Percentiles rank a stretch among this genome's conserved stretches.
Evolutionary conservation across 805 yeast species (phyloP).

Genomic region (Metschnikowia drakensbergensis): DNA sequence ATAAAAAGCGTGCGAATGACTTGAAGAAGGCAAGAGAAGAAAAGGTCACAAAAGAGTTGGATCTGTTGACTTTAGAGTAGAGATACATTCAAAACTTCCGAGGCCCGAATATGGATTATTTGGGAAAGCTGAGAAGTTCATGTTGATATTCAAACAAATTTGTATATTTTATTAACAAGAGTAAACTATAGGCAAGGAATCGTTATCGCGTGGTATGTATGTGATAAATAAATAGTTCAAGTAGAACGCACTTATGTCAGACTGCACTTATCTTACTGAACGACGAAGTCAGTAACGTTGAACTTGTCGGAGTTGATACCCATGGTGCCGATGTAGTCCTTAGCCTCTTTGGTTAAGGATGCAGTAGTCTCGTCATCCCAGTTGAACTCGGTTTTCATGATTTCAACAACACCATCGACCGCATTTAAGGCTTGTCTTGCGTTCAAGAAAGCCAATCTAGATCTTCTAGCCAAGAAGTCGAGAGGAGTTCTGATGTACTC

Average conservation of each 20-base stretch:
- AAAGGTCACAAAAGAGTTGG: constrained; percentile 32
- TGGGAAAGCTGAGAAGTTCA: too few relatives aligned
- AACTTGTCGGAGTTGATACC: constrained; percentile 38
- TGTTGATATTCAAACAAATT: neutral
- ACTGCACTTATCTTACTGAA: constrained; percentile 10
- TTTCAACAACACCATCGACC: constrained; percentile 78
- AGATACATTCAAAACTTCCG: constrained; percentile 6
- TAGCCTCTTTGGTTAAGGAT: constrained; percentile 49
- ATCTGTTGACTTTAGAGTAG: constrained; percentile 6
- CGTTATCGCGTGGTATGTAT: constrained; percentile 2
- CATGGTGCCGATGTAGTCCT: constrained; percentile 58
- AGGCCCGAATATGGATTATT: too few relatives aligned
- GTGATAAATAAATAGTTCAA: constrained; percentile 4
- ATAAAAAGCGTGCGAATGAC: constrained; percentile 33
- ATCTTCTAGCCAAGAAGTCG: constrained; percentile 90
- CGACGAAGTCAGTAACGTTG: constrained; percentile 18
- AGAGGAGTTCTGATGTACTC: constrained; percentile 86
- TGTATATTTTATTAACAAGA: neutral
- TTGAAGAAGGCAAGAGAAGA: constrained; percentile 36
- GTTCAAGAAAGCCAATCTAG: constrained; percentile 87
- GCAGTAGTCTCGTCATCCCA: constrained; percentile 66
- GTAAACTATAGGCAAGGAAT: constrained; percentile 3
- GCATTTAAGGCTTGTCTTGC: constrained; percentile 77
- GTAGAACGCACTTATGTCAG: neutral
- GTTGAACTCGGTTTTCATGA: constrained; percentile 73